phyloP scores from a whole-genome alignment of 768 basidiomycete species.

The Cyathus striatus region DNA sequence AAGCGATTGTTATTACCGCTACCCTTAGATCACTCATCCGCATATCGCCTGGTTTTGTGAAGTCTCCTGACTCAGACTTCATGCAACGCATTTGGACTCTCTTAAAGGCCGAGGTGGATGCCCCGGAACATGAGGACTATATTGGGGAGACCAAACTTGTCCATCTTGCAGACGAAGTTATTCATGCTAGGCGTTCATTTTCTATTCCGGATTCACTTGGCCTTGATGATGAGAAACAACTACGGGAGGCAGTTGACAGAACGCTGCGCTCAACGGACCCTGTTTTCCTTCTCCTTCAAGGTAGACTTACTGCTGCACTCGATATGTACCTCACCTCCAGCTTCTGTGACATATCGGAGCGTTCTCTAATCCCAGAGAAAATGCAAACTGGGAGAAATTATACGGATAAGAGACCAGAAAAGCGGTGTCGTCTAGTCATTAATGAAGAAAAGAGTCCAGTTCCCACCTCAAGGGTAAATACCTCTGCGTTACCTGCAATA shows the following conservation, averaged over 20 bases:
- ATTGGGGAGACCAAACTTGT: constrained; percentile 44
- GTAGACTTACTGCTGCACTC: constrained; percentile 45
- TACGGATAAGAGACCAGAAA: constrained; percentile 9
- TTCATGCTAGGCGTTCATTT: constrained; percentile 40
- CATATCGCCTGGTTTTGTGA: constrained; percentile 19
- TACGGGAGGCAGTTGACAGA: constrained; percentile 60
- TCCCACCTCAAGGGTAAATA: not conserved
- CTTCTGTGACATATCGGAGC: not conserved
- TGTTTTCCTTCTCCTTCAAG: constrained; percentile 60
- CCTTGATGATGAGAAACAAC: constrained; percentile 39
- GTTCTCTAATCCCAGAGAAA: constrained; percentile 18
- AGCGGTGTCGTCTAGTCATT: constrained; percentile 13
- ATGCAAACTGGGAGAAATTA: constrained; percentile 29
- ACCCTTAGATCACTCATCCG: constrained; percentile 53
- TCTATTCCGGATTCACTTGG: constrained; percentile 10
- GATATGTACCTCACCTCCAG: constrained; percentile 14
- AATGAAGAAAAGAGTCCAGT: not conserved
- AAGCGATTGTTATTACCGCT: constrained; percentile 64
- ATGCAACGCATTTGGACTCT: constrained; percentile 62
- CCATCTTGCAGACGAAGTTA: constrained; percentile 71
- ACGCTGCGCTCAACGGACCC: constrained; percentile 59
- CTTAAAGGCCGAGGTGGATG: constrained; percentile 51
- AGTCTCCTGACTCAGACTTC: constrained; percentile 30
- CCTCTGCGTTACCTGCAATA: constrained; percentile 18
- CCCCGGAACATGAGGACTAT: constrained; percentile 7